Percentiles rank a stretch among this genome's conserved stretches.
Conservation (phyloP, 768 basidiomycete genomes). For the Mycena belliarum region DNA sequence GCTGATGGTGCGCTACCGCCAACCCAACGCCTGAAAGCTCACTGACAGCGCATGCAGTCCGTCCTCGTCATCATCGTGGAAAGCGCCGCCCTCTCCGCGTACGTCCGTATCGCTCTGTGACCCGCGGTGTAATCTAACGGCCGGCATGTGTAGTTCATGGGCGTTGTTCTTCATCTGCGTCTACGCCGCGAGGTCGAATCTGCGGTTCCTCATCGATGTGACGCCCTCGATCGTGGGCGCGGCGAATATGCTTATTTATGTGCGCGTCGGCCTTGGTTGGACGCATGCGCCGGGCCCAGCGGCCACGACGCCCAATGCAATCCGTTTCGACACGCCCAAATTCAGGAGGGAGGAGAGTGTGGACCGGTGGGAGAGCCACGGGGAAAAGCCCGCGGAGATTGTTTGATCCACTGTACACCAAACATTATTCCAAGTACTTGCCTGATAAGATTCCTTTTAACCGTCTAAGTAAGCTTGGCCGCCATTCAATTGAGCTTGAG, state of each 20-base stretch:
- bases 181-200: neutral
- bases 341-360: too few species aligned
- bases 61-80: neutral
- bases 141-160: neutral
- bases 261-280: neutral
- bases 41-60: neutral
- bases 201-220: slow-evolving; percentile 3
- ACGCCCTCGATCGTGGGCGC: neutral
- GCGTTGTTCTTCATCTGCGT: neutral
- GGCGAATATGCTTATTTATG: neutral
- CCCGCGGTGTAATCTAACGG: too few species aligned
- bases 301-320: too few species aligned
- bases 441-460: too few species aligned
- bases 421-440: too few species aligned
- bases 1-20: neutral
- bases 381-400: too few species aligned
- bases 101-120: too few species aligned
- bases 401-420: too few species aligned
- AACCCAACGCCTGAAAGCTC: neutral
- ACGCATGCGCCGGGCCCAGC: neutral
- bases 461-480: too few species aligned
- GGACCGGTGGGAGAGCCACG: too few species aligned
- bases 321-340: too few species aligned
- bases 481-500: too few species aligned
- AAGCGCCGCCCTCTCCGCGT: neutral